Conservation (phyloP, 768 basidiomycete species). For the Coprinopsis cinerea region DNA sequence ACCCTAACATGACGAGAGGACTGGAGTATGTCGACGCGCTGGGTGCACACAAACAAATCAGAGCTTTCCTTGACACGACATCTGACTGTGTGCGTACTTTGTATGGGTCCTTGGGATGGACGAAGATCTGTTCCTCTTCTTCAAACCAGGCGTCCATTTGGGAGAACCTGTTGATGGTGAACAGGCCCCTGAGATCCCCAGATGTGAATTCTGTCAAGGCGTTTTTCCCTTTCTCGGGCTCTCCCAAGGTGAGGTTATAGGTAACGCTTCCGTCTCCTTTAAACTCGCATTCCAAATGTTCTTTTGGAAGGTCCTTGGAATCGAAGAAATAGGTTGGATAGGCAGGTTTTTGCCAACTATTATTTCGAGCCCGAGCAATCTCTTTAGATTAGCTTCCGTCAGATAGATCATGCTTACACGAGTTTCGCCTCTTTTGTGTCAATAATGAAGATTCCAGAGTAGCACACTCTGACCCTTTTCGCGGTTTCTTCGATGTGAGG, state of each 20-base stretch:
- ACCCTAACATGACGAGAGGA: slow-evolving; percentile 58
- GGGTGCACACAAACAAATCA: too few relatives aligned
- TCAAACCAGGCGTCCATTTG: slow-evolving; percentile 63
- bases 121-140: slow-evolving; percentile 57
- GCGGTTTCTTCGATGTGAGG: slow-evolving; percentile 42
- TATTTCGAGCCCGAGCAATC: not conserved
- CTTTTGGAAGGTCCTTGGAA: not conserved
- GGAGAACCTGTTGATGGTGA: slow-evolving; percentile 39
- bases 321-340: not conserved
- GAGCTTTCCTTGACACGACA: slow-evolving; percentile 2
- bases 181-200: slow-evolving; percentile 35
- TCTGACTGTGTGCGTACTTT: slow-evolving; percentile 35
- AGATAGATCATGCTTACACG: slow-evolving; percentile 44
- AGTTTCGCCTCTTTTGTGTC: slow-evolving; percentile 54
- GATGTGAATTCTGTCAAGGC: slow-evolving; percentile 25
- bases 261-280: not conserved
- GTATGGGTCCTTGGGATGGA: slow-evolving; percentile 64
- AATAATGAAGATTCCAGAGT: slow-evolving; percentile 44
- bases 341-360: not conserved
- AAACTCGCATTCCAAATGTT: not conserved
- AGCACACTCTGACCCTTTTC: slow-evolving; percentile 51
- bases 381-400: slow-evolving; percentile 45
- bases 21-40: slow-evolving; percentile 58
- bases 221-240: slow-evolving; percentile 24
- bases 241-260: not conserved